Conservation (phyloP, 768 basidiomycete genomes). For the Lactarius hengduanensis region DNA sequence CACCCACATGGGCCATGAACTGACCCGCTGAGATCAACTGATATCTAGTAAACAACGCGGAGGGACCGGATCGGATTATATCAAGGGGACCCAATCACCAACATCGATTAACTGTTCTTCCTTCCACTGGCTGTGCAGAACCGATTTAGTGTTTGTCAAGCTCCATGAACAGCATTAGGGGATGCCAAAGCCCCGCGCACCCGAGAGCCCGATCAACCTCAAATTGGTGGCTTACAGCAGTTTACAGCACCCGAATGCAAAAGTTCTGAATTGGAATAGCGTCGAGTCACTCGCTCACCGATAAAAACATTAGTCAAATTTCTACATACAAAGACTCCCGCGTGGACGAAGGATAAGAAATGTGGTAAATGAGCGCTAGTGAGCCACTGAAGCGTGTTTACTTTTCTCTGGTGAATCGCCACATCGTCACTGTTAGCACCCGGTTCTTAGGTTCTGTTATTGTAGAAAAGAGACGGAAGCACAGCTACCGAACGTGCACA, state of each 20-base stretch:
- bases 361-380: not conserved
- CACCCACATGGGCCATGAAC: not conserved
- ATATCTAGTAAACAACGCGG: not conserved
- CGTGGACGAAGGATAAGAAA: not conserved
- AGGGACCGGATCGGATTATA: not conserved
- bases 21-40: not conserved
- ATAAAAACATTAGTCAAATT: not conserved
- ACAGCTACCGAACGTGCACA: constrained; percentile 15
- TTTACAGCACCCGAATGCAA: too few species aligned
- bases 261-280: too few species aligned
- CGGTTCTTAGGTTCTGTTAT: not conserved
- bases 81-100: not conserved
- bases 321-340: not conserved
- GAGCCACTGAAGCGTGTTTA: not conserved
- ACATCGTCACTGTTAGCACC: not conserved
- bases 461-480: constrained; percentile 14
- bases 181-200: not conserved
- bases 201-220: not conserved
- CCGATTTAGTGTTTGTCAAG: not conserved
- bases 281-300: not conserved
- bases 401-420: not conserved
- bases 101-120: not conserved
- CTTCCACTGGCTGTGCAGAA: not conserved
- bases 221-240: not conserved
- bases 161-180: not conserved